A percentile compares a stretch with the other conserved stretches of the same genome.
phyloP scores from a whole-genome alignment of 1,284 basidiomycete genomes.

The Xerocomus minutiporus region DNA sequence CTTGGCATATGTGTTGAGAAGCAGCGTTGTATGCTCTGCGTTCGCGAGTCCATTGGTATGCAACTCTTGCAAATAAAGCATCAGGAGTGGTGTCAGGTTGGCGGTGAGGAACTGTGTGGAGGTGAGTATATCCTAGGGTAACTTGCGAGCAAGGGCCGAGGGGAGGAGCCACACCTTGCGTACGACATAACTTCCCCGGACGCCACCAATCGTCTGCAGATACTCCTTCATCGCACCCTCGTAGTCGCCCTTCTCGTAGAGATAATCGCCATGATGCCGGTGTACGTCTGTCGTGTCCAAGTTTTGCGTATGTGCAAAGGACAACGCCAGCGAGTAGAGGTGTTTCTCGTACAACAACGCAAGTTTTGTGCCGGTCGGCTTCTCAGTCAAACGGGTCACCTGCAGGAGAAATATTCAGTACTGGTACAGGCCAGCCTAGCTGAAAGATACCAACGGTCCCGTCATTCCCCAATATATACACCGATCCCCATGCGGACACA shows the following conservation, averaged over 20 bases:
- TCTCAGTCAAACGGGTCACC: slow-evolving; percentile 73
- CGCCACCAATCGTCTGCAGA: slow-evolving; percentile 81
- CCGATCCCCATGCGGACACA: slow-evolving; percentile 72
- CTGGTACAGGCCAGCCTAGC: neutral
- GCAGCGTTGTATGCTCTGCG: slow-evolving; percentile 93
- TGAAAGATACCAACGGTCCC: slow-evolving; percentile 52
- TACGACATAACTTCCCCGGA: slow-evolving; percentile 95
- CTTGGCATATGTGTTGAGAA: slow-evolving; percentile 96
- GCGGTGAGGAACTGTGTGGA: slow-evolving; percentile 84
- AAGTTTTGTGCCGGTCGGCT: slow-evolving; percentile 74
- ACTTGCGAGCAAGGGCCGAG: neutral
- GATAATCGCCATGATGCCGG: slow-evolving; percentile 84
- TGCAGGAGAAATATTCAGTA: slow-evolving; percentile 26
- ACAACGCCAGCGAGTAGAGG: slow-evolving; percentile 71
- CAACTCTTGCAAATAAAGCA: slow-evolving; percentile 93
- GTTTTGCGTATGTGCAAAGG: slow-evolving; percentile 72
- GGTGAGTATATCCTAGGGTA: slow-evolving; percentile 5
- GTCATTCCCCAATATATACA: slow-evolving; percentile 74
- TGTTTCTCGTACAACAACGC: slow-evolving; percentile 78
- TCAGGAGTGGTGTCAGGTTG: slow-evolving; percentile 91
- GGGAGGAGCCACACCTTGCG: slow-evolving; percentile 65
- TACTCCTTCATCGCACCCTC: slow-evolving; percentile 93
- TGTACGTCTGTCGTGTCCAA: slow-evolving; percentile 85
- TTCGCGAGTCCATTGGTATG: slow-evolving; percentile 89
- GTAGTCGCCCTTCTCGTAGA: slow-evolving; percentile 89